Evolutionary conservation across 2,329 filamentous ascomycete species (phyloP).

Genomic region (Pseudogymnoascus sp.): DNA sequence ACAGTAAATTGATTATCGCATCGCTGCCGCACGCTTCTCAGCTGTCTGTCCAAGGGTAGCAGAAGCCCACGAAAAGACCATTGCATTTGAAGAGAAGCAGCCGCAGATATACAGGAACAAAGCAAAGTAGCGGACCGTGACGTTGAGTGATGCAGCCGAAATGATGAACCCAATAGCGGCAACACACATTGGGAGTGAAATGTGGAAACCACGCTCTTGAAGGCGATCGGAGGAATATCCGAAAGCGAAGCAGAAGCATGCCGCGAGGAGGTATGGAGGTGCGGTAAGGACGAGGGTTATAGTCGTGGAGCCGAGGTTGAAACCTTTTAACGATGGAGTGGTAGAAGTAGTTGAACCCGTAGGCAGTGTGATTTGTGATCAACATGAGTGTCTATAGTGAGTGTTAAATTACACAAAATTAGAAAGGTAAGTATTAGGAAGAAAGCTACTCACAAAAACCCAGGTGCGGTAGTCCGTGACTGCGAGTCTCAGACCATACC

Average conservation of each 20-base stretch:
- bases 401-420: neutral
- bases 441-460: neutral
- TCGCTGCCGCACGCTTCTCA: conserved; percentile 31
- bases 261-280: neutral
- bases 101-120: conserved; percentile 29
- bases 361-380: conserved; percentile 18
- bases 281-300: conserved; percentile 12
- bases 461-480: conserved; percentile 7
- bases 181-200: conserved; percentile 12
- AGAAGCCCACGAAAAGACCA: conserved; percentile 31
- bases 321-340: conserved; percentile 20
- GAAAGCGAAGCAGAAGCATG: conserved; percentile 8
- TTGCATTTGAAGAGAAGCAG: conserved; percentile 28
- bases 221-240: conserved; percentile 14
- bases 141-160: neutral
- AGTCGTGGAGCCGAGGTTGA: conserved; percentile 14
- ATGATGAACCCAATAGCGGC: conserved; percentile 14
- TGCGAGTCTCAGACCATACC: conserved; percentile 4
- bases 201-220: conserved; percentile 16
- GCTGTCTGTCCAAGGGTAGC: conserved; percentile 29
- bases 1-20: conserved; percentile 31
- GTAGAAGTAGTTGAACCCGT: conserved; percentile 31
- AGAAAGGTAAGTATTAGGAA: neutral
- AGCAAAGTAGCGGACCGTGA: conserved; percentile 20
- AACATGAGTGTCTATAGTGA: conserved; percentile 5